These are phyloP conservation scores for Alnus rubra DNA, from an alignment of 306 rosid genomes.

Conservation along the genomic window DNA sequence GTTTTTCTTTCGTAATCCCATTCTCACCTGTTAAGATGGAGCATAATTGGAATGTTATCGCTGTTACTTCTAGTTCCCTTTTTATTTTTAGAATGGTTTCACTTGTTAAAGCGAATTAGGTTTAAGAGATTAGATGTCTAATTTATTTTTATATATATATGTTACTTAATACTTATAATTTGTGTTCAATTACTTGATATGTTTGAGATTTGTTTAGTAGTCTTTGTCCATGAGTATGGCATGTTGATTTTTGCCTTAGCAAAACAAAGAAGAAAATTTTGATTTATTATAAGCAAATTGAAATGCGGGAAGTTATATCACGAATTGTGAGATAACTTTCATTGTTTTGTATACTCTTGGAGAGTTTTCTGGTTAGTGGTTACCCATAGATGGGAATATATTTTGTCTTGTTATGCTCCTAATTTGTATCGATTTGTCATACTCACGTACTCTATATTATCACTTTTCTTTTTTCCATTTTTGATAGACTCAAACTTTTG, in stretches of 20 bases:
- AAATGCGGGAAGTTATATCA: background rate
- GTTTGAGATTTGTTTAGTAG: background rate
- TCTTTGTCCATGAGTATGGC: background rate
- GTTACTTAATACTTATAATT: background rate
- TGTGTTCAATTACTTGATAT: background rate
- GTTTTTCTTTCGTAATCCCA: too few relatives aligned
- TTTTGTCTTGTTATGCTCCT: background rate
- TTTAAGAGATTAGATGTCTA: background rate
- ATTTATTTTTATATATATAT: background rate
- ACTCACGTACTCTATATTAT: background rate
- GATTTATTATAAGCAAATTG: background rate
- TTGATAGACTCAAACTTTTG: slow-evolving; percentile 9
- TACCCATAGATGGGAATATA: background rate
- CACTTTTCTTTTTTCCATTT: background rate
- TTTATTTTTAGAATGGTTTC: background rate
- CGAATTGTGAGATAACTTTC: background rate
- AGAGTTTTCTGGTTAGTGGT: background rate
- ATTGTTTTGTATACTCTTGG: background rate
- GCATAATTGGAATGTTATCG: too few relatives aligned
- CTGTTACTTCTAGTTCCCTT: too few relatives aligned
- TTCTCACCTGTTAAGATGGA: too few relatives aligned
- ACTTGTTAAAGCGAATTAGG: background rate
- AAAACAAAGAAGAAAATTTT: background rate
- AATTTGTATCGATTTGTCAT: slow-evolving; percentile 10
- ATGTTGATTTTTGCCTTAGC: background rate